Conservation (phyloP, 371 early-diverging fungal genomes). For the Gilbertella persicaria region DNA sequence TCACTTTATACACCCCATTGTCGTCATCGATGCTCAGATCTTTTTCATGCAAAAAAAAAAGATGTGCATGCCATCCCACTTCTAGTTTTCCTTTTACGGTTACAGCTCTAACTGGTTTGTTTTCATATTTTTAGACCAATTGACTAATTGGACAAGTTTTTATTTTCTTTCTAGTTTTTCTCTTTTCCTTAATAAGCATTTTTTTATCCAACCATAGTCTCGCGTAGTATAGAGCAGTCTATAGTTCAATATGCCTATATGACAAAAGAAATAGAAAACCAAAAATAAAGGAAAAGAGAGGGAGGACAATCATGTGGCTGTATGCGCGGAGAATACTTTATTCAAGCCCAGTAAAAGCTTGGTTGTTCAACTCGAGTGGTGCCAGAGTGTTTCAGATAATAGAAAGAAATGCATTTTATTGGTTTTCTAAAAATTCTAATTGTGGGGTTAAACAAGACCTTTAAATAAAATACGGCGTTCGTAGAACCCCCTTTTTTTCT, state of each 20-base stretch:
- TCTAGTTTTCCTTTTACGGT: constrained; percentile 2
- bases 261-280: too few relatives aligned
- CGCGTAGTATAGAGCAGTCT: too few relatives aligned
- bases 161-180: not conserved
- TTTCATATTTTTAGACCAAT: constrained; percentile 4
- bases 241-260: too few relatives aligned
- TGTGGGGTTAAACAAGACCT: constrained; percentile 6
- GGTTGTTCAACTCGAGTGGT: too few relatives aligned
- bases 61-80: not conserved
- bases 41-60: not conserved
- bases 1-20: not conserved
- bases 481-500: constrained; percentile 9
- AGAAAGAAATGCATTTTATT: constrained; percentile 5
- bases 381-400: constrained; percentile 10
- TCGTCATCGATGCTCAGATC: not conserved
- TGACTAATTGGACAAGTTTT: constrained; percentile 7
- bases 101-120: constrained; percentile 3
- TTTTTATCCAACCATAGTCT: too few relatives aligned
- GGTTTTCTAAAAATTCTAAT: constrained; percentile 7
- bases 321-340: not conserved
- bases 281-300: not conserved
- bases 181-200: not conserved
- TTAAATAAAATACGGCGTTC: constrained; percentile 7
- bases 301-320: not conserved
- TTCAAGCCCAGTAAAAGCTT: not conserved